Base-by-base conservation (phyloP, 257 asterid genomes). In the Petunia axillaris region DNA sequence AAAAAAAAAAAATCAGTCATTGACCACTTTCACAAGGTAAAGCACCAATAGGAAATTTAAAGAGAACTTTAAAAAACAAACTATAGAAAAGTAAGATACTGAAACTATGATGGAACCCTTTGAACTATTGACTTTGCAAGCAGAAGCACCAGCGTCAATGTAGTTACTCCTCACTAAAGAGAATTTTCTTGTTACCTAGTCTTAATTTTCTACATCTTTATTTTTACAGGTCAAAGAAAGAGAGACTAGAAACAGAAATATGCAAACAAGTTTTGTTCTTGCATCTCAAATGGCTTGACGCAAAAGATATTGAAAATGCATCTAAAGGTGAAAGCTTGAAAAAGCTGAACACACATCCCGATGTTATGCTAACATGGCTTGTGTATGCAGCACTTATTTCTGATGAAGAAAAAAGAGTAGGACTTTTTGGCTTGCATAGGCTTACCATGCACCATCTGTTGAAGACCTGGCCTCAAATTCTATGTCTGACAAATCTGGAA, bases 381-480 rank as follows among this genome's bases (percentile, higher is more conserved):
- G 35, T 37, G 36, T 74, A 48, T 59, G 79, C 65, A 65, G 52
- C 37, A 44, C 36, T 50, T 7, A 76, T 44, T 59, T 55, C 40
- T 41, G 5, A 48, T 53, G 50, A 75, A 52, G 64, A 77, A 48
- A 70, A 68, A 58, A 54, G 36, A 38, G 25, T 60, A 58, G 15
- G 25, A 38, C 67, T 10, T 71, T 68, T 41, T 74, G 62, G 44
- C 37, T 55, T 58, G 85, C 70, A 40, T 66, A 70, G 76, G 79
- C 89, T 81, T 88, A 93, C 99, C 98, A 95, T 54, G 99, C 99
- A 67, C 92, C 96, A 77, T 95, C 99, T 84, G 70, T 87, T 2
- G 90, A 46, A 68, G 99, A 95, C 86, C 85, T 89, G 2, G 99
- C 98, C 86, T 93, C 98, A 81, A 92, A 93, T 86, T 92, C 93